A percentile compares a stretch with the other conserved stretches of the same genome.
phyloP scores from a whole-genome alignment of 176 grass and related monocot genomes.

The Triticum urartu region DNA sequence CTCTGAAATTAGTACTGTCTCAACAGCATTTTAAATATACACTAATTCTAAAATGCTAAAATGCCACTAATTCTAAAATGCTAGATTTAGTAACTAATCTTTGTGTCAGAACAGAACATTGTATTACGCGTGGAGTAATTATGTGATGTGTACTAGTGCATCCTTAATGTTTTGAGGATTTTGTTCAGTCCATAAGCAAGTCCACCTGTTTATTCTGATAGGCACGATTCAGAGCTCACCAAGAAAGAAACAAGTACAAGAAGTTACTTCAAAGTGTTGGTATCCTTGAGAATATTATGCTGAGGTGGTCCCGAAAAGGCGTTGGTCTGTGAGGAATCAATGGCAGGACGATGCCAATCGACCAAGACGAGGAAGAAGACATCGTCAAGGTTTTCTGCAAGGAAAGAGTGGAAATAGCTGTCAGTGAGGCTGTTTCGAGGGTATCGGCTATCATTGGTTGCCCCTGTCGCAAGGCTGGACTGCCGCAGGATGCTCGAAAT shows the following conservation, averaged over 20 bases:
- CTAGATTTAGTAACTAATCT: too few relatives aligned
- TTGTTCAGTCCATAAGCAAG: not conserved
- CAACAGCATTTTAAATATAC: too few relatives aligned
- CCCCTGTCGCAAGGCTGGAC: constrained; percentile 54
- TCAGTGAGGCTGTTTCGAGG: constrained; percentile 65
- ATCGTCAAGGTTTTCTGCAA: constrained; percentile 61
- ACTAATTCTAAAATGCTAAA: too few relatives aligned
- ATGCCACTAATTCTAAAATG: too few relatives aligned
- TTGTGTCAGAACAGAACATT: too few relatives aligned
- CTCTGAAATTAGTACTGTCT: too few relatives aligned
- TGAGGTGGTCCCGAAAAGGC: constrained; percentile 67
- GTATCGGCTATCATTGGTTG: constrained; percentile 46
- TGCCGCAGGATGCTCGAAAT: constrained; percentile 70
- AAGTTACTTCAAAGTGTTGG: constrained; percentile 54
- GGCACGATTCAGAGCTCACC: constrained; percentile 76
- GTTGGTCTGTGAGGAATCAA: constrained; percentile 67
- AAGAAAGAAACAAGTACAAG: constrained; percentile 58
- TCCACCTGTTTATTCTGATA: constrained; percentile 41
- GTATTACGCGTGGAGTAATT: not conserved
- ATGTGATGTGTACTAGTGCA: not conserved
- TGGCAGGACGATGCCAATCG: constrained; percentile 41
- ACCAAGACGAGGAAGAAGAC: constrained; percentile 59
- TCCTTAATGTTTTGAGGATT: not conserved
- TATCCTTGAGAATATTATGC: constrained; percentile 70
- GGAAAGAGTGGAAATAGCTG: constrained; percentile 68